Evolutionary conservation across 2,329 filamentous ascomycete species (phyloP).

Genomic region (Pseudogymnoascus verrucosus): DNA sequence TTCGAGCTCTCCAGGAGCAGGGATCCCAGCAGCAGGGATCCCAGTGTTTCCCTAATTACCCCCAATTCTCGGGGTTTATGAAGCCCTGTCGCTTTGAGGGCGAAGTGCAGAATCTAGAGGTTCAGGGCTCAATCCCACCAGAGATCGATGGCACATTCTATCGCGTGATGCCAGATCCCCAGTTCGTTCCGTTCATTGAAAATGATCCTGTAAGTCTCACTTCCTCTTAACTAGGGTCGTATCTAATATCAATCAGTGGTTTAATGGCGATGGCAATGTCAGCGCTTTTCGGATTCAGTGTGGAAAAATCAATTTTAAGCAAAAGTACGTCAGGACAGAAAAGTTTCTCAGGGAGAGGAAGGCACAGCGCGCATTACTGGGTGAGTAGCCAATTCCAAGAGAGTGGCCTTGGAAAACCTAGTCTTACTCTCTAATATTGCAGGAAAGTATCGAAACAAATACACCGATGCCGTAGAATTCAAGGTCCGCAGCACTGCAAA

Average conservation of each 20-base stretch:
- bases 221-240: background rate
- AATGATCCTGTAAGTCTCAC: conserved; percentile 32
- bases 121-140: conserved; percentile 25
- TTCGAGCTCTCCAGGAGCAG: too few species aligned
- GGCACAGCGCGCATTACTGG: conserved; percentile 8
- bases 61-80: too few species aligned
- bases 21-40: too few species aligned
- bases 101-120: too few species aligned
- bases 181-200: conserved; percentile 44
- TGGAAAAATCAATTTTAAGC: conserved; percentile 26
- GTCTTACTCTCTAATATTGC: too few species aligned
- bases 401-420: too few species aligned
- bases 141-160: conserved; percentile 37
- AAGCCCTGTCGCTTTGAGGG: too few species aligned
- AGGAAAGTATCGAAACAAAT: conserved; percentile 41
- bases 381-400: too few species aligned
- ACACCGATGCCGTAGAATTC: conserved; percentile 45
- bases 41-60: too few species aligned
- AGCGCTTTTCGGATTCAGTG: conserved; percentile 26
- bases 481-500: conserved; percentile 48
- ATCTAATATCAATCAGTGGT: background rate
- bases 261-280: conserved; percentile 29
- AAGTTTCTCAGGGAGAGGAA: conserved; percentile 22
- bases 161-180: conserved; percentile 35
- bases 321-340: conserved; percentile 28